Conservation (phyloP, 306 rosid species). For the Castanospermum australe region DNA sequence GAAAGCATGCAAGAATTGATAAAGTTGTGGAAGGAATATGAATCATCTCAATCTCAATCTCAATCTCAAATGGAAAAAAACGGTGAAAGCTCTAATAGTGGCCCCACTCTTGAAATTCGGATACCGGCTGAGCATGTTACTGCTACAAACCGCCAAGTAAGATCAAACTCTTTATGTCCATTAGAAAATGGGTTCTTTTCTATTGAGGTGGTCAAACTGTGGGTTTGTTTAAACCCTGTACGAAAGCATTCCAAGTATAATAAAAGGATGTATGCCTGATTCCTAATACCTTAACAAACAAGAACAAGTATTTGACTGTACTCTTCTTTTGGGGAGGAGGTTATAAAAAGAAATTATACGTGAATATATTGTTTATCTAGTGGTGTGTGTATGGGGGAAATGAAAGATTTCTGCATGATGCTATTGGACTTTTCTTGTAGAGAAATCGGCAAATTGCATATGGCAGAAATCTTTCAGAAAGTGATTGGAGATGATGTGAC, state of each 20-base stretch:
- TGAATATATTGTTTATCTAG: no score
- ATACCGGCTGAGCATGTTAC: conserved; percentile 91
- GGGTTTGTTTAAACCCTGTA: not conserved
- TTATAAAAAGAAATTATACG: no score
- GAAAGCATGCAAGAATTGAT: conserved; percentile 94
- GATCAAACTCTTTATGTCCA: conserved; percentile 16
- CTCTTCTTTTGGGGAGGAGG: no score
- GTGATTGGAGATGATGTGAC: not conserved
- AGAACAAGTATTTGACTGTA: no score
- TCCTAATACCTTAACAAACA: no score
- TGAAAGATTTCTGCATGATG: not conserved
- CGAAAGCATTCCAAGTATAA: no score
- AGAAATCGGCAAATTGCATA: not conserved
- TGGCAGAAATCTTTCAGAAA: not conserved
- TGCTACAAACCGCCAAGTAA: conserved; percentile 95
- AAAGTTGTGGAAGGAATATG: conserved; percentile 83
- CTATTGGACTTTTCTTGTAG: not conserved
- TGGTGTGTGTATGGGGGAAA: no score
- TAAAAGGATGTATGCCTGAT: no score
- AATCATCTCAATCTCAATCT: conserved; percentile 60
- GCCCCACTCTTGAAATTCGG: conserved; percentile 86
- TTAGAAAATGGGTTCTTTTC: not conserved
- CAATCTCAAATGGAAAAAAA: conserved; percentile 61
- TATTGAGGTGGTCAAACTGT: not conserved
- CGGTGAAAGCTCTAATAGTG: conserved; percentile 59